A percentile compares a stretch with the other conserved stretches of the same genome.
Conservation (phyloP, 345 rosid genomes). For the Ailanthus altissimus region DNA sequence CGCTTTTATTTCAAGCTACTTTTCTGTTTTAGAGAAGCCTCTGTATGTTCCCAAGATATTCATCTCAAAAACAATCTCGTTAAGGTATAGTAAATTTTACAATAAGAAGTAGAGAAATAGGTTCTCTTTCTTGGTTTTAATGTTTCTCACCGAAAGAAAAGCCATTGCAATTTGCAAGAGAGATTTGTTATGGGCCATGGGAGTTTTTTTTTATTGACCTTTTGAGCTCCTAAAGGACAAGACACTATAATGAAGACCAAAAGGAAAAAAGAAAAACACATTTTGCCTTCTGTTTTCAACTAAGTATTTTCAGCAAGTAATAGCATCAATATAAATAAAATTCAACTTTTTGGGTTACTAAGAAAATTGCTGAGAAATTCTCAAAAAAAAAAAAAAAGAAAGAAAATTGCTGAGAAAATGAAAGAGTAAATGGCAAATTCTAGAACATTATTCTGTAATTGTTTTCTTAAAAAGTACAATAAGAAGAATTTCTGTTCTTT, state of each 20-base stretch:
- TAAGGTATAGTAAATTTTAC: not conserved
- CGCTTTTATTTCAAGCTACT: not conserved
- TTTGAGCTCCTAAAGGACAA: slow-evolving; percentile 43
- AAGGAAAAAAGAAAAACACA: not conserved
- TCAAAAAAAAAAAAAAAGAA: no score
- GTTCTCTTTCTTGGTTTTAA: not conserved
- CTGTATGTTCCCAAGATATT: not conserved
- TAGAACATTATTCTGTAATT: no score
- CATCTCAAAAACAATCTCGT: not conserved
- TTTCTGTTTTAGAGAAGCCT: not conserved
- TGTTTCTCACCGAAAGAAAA: not conserved
- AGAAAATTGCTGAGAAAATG: no score
- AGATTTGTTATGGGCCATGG: slow-evolving; percentile 10
- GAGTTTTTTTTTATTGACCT: slow-evolving; percentile 28
- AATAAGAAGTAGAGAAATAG: not conserved
- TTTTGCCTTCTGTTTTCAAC: slow-evolving; percentile 18
- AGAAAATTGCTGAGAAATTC: no score
- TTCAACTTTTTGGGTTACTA: no score
- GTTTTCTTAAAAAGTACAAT: no score
- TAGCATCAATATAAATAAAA: no score
- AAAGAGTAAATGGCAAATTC: no score
- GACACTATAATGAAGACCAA: not conserved
- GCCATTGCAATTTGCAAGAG: not conserved
- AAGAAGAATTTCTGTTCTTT: no score
- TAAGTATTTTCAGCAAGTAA: not conserved